A percentile compares a stretch with the other conserved stretches of the same genome.
Evolutionary conservation across 2,329 filamentous ascomycete species (phyloP).

Genomic region (Aspergillus sp.): DNA sequence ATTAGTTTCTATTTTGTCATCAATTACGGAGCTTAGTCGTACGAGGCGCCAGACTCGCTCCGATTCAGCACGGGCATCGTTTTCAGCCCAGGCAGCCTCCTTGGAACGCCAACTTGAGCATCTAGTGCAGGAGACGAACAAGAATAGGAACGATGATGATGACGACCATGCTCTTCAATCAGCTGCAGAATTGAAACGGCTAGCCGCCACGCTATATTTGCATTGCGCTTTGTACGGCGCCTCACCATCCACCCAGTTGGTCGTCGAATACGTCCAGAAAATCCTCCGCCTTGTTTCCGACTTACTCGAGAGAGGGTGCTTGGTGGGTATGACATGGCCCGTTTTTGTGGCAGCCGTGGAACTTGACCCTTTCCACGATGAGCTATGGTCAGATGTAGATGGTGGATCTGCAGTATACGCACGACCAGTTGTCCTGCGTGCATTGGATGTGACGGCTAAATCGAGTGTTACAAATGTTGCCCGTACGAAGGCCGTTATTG

Average conservation of each 20-base stretch:
- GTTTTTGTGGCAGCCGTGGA: constrained; percentile 40
- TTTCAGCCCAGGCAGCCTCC: constrained; percentile 26
- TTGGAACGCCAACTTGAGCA: constrained; percentile 27
- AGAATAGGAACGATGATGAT: constrained; percentile 17
- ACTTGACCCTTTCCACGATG: constrained; percentile 31
- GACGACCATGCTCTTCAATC: constrained; percentile 25
- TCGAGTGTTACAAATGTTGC: constrained; percentile 39
- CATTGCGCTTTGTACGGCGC: constrained; percentile 40
- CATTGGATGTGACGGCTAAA: constrained; percentile 34
- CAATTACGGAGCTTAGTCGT: constrained; percentile 41
- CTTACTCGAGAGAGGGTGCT: constrained; percentile 24
- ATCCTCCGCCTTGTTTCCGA: constrained; percentile 29
- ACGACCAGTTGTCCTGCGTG: constrained; percentile 33
- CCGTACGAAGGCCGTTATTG: constrained; percentile 40
- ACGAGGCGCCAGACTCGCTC: constrained; percentile 21
- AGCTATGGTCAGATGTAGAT: constrained; percentile 21
- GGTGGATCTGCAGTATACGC: constrained; percentile 21
- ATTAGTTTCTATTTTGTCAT: constrained; percentile 40
- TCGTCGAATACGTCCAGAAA: constrained; percentile 23
- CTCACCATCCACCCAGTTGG: constrained; percentile 31
- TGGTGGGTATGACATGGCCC: constrained; percentile 35
- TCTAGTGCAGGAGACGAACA: constrained; percentile 25
- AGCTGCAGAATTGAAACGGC: constrained; percentile 37
- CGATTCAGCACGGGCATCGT: constrained; percentile 15
- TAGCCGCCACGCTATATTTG: constrained; percentile 40